Conservation (phyloP, 108 stramenopile genomes). For the Craspedostauros australis region DNA sequence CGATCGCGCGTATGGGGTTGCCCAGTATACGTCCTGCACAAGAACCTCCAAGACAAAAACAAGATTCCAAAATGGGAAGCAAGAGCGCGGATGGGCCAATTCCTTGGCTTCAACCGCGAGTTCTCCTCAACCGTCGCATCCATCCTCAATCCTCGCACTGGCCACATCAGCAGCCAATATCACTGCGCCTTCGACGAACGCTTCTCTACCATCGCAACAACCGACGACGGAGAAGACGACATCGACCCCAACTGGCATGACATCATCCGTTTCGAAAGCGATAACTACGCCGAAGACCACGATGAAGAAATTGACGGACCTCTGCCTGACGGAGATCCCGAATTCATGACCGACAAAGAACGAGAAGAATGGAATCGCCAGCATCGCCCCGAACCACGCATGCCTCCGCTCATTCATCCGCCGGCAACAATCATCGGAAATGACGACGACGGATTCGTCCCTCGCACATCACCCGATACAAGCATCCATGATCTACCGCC, state of each 20-base stretch:
- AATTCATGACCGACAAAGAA: too few relatives aligned
- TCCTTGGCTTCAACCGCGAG: constrained; percentile 23
- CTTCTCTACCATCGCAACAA: constrained; percentile 26
- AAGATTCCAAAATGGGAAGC: constrained; percentile 36
- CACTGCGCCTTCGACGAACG: constrained; percentile 46
- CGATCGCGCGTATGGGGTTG: constrained; percentile 25
- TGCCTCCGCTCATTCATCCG: too few relatives aligned
- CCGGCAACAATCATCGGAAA: too few relatives aligned
- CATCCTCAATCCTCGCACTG: constrained; percentile 30
- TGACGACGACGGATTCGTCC: too few relatives aligned
- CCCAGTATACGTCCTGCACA: constrained; percentile 32
- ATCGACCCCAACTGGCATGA: background rate
- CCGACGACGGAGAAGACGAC: background rate
- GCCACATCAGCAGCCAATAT: constrained; percentile 30
- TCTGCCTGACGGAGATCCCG: too few relatives aligned
- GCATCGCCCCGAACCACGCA: too few relatives aligned
- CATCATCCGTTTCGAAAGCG: constrained; percentile 1
- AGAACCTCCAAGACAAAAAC: constrained; percentile 26
- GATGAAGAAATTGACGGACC: too few relatives aligned
- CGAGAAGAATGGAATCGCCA: too few relatives aligned
- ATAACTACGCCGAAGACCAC: too few relatives aligned
- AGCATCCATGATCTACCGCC: too few relatives aligned
- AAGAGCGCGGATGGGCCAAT: constrained; percentile 25
- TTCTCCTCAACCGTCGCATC: constrained; percentile 31
- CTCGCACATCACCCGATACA: too few relatives aligned